These are phyloP conservation scores for Isoetes taiwanensis DNA, from an alignment of 75 land plant genomes.

Conservation along the genomic window DNA sequence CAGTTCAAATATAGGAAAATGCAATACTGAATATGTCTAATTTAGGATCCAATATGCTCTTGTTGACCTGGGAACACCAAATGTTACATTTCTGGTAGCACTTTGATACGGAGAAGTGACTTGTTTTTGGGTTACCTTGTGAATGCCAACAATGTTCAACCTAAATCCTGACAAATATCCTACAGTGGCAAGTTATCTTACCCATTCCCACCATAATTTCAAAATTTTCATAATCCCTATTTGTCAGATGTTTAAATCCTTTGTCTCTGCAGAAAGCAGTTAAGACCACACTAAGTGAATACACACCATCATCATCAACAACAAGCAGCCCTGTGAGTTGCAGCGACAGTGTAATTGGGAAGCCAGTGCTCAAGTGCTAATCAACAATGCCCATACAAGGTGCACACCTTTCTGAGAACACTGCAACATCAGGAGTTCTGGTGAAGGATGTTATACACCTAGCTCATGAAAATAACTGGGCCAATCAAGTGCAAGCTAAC, in stretches of 20 bases:
- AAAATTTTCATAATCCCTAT: too few species aligned
- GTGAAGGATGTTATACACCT: constrained; percentile 1
- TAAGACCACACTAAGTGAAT: background rate
- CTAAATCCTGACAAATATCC: background rate
- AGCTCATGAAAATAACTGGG: constrained; percentile 12
- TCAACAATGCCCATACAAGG: background rate
- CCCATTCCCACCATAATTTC: too few species aligned
- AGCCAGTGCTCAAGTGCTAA: background rate
- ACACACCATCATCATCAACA: background rate
- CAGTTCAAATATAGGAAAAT: too few species aligned
- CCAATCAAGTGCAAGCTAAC: constrained; percentile 3
- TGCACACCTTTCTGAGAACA: constrained; percentile 4
- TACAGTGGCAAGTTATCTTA: background rate
- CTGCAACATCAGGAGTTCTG: background rate
- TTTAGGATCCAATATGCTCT: background rate
- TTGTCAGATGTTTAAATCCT: too few species aligned
- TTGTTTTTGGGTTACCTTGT: constrained; percentile 5
- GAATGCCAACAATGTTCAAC: background rate
- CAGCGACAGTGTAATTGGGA: background rate
- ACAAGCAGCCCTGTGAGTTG: background rate
- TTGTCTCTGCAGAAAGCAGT: background rate
- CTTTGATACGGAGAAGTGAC: constrained; percentile 7
- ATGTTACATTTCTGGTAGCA: constrained; percentile 1
- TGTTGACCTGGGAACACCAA: constrained; percentile 3
- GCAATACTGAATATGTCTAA: background rate